A percentile compares a stretch with the other conserved stretches of the same genome.
These are phyloP conservation scores for Thoreauomyces humboldtii DNA, from an alignment of 192 early-diverging fungal genomes.

Conservation along the genomic window DNA sequence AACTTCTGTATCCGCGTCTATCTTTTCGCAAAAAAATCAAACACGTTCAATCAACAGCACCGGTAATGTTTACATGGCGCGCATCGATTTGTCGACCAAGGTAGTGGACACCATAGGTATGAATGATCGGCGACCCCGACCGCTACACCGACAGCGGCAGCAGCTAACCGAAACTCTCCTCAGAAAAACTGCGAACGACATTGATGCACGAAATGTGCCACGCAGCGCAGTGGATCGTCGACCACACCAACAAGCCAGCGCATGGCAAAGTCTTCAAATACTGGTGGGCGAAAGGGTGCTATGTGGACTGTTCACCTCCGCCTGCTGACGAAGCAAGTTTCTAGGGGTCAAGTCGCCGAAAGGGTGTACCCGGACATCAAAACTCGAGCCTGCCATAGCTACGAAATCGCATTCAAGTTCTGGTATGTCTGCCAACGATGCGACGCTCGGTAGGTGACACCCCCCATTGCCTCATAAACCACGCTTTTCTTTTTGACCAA, in stretches of 20 bases:
- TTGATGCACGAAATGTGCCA: slow-evolving; percentile 44
- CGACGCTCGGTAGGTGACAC: slow-evolving; percentile 17
- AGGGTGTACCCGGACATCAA: slow-evolving; percentile 24
- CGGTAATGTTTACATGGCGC: slow-evolving; percentile 12
- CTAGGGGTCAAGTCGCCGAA: slow-evolving; percentile 23
- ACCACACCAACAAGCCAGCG: slow-evolving; percentile 29
- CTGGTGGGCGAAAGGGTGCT: too few relatives aligned
- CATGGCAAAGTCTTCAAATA: slow-evolving; percentile 38
- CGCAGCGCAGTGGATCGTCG: slow-evolving; percentile 32
- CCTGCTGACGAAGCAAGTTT: background rate
- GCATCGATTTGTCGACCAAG: slow-evolving; percentile 40
- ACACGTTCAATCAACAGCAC: background rate
- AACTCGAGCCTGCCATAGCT: slow-evolving; percentile 37
- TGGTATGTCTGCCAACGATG: slow-evolving; percentile 28
- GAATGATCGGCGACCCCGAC: background rate
- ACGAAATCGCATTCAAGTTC: slow-evolving; percentile 40
- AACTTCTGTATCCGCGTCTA: too few relatives aligned
- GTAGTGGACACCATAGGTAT: slow-evolving; percentile 35
- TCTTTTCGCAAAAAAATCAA: too few relatives aligned
- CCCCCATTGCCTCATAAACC: background rate
- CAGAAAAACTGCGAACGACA: slow-evolving; percentile 32
- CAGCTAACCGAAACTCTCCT: too few relatives aligned
- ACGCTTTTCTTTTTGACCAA: too few relatives aligned
- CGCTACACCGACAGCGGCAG: background rate
- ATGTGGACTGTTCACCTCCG: background rate